Evolutionary conservation across 1,139 yeast genomes (phyloP).

Genomic region (Komagataea norvegica): DNA sequence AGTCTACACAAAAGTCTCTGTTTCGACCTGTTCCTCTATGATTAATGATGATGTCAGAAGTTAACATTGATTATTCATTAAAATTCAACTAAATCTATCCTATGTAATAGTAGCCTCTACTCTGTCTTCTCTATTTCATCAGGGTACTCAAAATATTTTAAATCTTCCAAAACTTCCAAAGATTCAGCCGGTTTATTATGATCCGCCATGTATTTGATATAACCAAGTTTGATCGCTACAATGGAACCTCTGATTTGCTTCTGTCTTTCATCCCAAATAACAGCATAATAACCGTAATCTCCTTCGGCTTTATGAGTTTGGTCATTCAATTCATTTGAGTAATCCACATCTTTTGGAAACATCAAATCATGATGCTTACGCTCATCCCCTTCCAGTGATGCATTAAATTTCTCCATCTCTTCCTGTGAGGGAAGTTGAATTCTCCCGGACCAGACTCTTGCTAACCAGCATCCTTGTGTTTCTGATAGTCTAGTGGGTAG

Average conservation of each 20-base stretch:
- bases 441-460: slow-evolving; percentile 28
- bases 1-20: no score
- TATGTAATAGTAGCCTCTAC: neutral
- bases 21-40: no score
- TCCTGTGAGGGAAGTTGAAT: slow-evolving; percentile 18
- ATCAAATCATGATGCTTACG: slow-evolving; percentile 25
- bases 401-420: slow-evolving; percentile 24
- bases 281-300: slow-evolving; percentile 25
- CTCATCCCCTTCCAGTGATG: slow-evolving; percentile 18
- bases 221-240: slow-evolving; percentile 24
- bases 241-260: slow-evolving; percentile 24
- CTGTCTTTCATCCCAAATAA: slow-evolving; percentile 27
- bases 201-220: slow-evolving; percentile 20
- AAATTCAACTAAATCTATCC: no score
- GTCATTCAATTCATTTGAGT: slow-evolving; percentile 22
- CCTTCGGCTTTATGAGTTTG: slow-evolving; percentile 20
- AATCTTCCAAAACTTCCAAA: slow-evolving; percentile 21
- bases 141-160: slow-evolving; percentile 21
- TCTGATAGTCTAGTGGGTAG: slow-evolving; percentile 29
- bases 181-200: slow-evolving; percentile 23
- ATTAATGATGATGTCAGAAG: no score
- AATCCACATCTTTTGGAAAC: slow-evolving; percentile 25
- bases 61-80: no score
- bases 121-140: slow-evolving; percentile 1
- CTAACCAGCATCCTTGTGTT: slow-evolving; percentile 29